phyloP scores from a whole-genome alignment of 2,329 filamentous ascomycete genomes.

The Ophiostoma piceae region DNA sequence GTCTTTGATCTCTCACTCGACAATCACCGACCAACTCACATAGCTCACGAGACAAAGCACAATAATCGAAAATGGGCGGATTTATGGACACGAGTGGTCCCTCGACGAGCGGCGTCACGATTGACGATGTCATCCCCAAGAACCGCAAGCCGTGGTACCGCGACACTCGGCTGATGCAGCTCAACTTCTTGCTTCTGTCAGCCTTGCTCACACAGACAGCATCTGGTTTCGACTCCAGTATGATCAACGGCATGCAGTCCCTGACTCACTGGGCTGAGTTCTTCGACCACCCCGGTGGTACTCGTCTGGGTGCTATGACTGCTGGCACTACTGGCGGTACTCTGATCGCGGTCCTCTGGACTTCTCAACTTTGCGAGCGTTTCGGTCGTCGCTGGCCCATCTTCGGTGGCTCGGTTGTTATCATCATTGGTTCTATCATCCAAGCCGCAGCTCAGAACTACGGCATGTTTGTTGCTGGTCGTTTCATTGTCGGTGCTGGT shows the following conservation, averaged over 20 bases:
- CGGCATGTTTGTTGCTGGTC: constrained; percentile 62
- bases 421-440: constrained; percentile 65
- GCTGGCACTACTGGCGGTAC: constrained; percentile 16
- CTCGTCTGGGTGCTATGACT: constrained; percentile 33
- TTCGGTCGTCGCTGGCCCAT: constrained; percentile 69
- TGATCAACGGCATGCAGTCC: constrained; percentile 36
- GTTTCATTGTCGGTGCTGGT: constrained; percentile 62
- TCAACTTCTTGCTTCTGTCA: constrained; percentile 34
- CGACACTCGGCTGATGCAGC: constrained; percentile 29
- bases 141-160: constrained; percentile 28
- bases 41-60: constrained; percentile 34
- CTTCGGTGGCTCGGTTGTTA: constrained; percentile 63
- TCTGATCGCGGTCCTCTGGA: constrained; percentile 20
- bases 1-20: neutral
- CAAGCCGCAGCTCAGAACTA: constrained; percentile 62
- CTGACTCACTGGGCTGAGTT: constrained; percentile 33
- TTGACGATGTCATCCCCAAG: constrained; percentile 26
- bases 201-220: constrained; percentile 34
- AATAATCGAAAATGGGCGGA: constrained; percentile 68
- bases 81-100: constrained; percentile 56
- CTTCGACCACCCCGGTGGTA: constrained; percentile 32
- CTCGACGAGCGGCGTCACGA: constrained; percentile 16
- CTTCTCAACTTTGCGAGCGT: constrained; percentile 42
- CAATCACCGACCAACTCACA: constrained; percentile 47
- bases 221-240: constrained; percentile 34